phyloP scores from a whole-genome alignment of 176 grass and related monocot species.

The Pontederia paniculata region DNA sequence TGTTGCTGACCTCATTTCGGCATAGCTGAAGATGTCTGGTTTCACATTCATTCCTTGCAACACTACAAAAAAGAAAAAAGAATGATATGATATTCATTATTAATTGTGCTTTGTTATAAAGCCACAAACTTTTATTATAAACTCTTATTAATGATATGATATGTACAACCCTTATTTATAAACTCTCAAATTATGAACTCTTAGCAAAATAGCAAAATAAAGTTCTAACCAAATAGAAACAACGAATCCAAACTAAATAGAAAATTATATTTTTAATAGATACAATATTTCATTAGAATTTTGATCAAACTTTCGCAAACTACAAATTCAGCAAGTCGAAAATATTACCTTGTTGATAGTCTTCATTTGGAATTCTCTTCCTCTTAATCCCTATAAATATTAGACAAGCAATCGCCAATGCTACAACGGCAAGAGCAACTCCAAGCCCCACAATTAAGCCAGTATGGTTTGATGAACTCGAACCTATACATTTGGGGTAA shows the following conservation, averaged over 20 bases:
- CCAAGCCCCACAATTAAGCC: conserved; percentile 37
- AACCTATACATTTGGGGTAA: conserved; percentile 35
- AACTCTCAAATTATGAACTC: neutral
- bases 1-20: conserved; percentile 49
- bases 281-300: neutral
- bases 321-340: neutral
- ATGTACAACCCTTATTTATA: neutral
- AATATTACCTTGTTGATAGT: conserved; percentile 6
- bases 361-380: conserved; percentile 14
- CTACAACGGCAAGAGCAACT: conserved; percentile 34
- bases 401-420: conserved; percentile 23
- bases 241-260: no score
- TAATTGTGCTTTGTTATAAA: neutral
- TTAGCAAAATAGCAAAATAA: no score
- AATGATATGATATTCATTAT: no score
- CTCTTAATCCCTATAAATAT: conserved; percentile 15
- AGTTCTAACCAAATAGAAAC: no score
- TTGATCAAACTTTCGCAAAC: neutral
- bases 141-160: neutral
- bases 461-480: conserved; percentile 30
- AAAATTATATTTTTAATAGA: no score
- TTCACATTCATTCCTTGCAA: conserved; percentile 34
- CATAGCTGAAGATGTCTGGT: conserved; percentile 54
- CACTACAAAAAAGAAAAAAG: conserved; percentile 33
- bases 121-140: neutral